Conservation (phyloP, 1,284 basidiomycete genomes). For the Irpex lacteus region DNA sequence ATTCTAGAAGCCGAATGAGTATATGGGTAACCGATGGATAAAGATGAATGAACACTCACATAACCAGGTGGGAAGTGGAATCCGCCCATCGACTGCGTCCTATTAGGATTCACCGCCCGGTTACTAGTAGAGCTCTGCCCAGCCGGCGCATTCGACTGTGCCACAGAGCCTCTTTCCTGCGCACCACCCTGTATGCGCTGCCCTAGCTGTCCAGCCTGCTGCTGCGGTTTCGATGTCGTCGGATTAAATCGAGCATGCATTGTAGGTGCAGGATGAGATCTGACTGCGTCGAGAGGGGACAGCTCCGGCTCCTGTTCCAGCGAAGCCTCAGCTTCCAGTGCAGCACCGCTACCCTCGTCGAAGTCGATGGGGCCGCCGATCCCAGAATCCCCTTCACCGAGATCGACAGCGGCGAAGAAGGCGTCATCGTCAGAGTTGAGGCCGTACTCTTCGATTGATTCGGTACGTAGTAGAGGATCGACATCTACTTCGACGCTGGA, state of each 20-base stretch:
- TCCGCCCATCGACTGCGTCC: constrained; percentile 44
- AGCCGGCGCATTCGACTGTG: not conserved
- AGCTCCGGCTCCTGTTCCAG: not conserved
- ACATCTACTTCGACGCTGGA: not conserved
- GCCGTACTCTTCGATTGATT: constrained; percentile 34
- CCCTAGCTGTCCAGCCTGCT: not conserved
- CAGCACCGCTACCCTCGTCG: constrained; percentile 35
- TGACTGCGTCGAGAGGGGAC: not conserved
- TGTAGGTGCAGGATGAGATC: no score
- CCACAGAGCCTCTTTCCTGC: not conserved
- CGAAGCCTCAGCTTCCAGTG: constrained; percentile 6
- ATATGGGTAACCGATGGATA: not conserved
- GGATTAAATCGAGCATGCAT: not conserved
- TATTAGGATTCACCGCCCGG: not conserved
- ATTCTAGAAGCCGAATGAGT: not conserved
- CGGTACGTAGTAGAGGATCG: not conserved
- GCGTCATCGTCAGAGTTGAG: constrained; percentile 64
- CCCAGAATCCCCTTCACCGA: constrained; percentile 48
- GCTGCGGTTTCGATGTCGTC: no score
- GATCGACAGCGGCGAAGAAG: constrained; percentile 56
- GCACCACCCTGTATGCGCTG: not conserved
- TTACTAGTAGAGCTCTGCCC: not conserved
- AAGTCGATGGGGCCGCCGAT: constrained; percentile 42
- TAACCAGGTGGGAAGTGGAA: constrained; percentile 49
- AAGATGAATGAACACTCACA: constrained; percentile 25